A percentile compares a stretch with the other conserved stretches of the same genome.
Evolutionary conservation across 345 rosid species (phyloP).

Genomic region (Turnera subulata): DNA sequence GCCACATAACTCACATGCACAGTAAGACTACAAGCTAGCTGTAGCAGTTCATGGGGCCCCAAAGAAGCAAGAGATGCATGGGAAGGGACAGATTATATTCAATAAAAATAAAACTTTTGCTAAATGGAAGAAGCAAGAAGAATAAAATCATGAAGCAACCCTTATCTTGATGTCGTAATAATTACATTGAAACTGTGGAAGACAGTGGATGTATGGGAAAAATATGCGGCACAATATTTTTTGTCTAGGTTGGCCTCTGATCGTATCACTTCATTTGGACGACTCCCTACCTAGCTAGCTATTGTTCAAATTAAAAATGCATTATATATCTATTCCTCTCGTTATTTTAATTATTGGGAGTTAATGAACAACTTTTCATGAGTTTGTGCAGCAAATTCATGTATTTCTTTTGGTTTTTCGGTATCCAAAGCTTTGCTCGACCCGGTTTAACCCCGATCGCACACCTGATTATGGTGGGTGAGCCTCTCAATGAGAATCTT

Average conservation of each 20-base stretch:
- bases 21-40: neutral
- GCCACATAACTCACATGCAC: conserved; percentile 2
- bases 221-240: neutral
- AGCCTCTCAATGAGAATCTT: too few relatives aligned
- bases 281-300: neutral
- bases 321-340: too few relatives aligned
- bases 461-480: too few relatives aligned
- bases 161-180: neutral
- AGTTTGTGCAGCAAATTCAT: neutral
- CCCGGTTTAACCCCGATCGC: too few relatives aligned
- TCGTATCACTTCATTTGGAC: neutral
- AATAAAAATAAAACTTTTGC: neutral
- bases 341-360: too few relatives aligned
- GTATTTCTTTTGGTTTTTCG: neutral
- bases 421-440: too few relatives aligned
- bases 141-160: neutral
- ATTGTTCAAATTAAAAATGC: too few relatives aligned
- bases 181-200: neutral
- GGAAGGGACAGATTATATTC: neutral
- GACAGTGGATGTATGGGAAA: neutral
- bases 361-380: too few relatives aligned
- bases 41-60: neutral
- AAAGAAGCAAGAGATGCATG: neutral
- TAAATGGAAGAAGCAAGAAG: neutral
- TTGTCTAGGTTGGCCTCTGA: neutral